Evolutionary conservation across 176 grass and related monocot species (phyloP).

Genomic region (Triticum turgidum): DNA sequence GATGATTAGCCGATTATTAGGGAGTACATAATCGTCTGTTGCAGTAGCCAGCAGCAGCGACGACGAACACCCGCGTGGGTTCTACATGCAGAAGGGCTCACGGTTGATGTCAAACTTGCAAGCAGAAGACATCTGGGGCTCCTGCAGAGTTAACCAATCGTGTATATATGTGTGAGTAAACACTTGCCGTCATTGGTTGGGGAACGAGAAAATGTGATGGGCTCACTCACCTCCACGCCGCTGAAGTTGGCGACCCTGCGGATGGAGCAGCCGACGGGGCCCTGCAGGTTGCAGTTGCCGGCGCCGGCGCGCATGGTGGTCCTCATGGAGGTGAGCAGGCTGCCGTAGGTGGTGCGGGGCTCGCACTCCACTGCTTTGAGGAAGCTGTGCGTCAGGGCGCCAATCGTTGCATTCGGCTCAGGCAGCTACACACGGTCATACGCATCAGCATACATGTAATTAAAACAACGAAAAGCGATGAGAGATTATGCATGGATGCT

Average conservation of each 20-base stretch:
- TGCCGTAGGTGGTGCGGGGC: constrained; percentile 62
- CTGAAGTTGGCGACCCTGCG: constrained; percentile 53
- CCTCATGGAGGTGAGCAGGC: constrained; percentile 71
- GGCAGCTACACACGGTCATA: neutral
- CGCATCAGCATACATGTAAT: neutral
- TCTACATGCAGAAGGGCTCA: constrained; percentile 63
- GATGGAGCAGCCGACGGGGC: constrained; percentile 47
- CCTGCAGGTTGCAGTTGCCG: constrained; percentile 21
- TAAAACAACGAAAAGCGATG: too few species aligned
- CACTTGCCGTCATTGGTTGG: too few species aligned
- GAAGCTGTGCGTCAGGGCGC: constrained; percentile 95
- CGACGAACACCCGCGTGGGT: neutral
- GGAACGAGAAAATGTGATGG: neutral
- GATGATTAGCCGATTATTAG: neutral
- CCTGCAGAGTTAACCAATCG: constrained; percentile 39
- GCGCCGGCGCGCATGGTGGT: constrained; percentile 40
- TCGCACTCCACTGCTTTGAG: constrained; percentile 58
- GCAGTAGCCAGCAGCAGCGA: neutral
- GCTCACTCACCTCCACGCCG: constrained; percentile 52
- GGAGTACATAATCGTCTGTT: neutral
- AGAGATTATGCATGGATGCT: neutral
- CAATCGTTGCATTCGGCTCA: constrained; percentile 38
- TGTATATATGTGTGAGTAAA: too few species aligned
- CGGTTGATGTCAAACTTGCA: constrained; percentile 63
- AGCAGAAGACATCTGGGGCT: constrained; percentile 74